phyloP scores from a whole-genome alignment of 352 stramenopile genomes.

The Thalassiosira hispida region DNA sequence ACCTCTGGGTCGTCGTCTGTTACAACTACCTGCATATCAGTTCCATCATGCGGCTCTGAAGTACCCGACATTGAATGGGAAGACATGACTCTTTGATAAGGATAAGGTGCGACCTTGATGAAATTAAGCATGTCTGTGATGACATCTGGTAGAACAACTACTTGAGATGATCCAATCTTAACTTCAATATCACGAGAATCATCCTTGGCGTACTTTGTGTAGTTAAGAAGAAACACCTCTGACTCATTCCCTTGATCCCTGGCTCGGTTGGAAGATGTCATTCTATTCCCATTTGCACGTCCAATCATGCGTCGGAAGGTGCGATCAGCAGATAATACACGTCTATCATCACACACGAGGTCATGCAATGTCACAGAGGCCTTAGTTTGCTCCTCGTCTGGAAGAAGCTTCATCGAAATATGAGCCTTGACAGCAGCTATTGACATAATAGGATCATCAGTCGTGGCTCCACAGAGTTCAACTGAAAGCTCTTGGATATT shows the following conservation, averaged over 20 bases:
- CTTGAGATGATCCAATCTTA: conserved; percentile 76
- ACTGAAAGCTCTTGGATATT: conserved; percentile 75
- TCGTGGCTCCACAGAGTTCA: conserved; percentile 57
- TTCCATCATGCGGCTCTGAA: conserved; percentile 15
- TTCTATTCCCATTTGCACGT: conserved; percentile 41
- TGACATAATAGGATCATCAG: conserved; percentile 70
- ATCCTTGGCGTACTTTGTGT: conserved; percentile 65
- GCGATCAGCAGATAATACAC: conserved; percentile 40
- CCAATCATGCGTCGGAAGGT: conserved; percentile 77
- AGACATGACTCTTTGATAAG: conserved; percentile 14
- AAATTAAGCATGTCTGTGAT: conserved; percentile 78
- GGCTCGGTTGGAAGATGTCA: background rate
- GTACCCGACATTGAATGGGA: conserved; percentile 3
- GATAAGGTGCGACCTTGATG: conserved; percentile 49
- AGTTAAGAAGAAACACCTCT: conserved; percentile 80
- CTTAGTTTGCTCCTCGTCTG: conserved; percentile 66
- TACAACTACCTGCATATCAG: conserved; percentile 45
- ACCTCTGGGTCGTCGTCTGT: conserved; percentile 44
- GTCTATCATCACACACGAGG: conserved; percentile 78
- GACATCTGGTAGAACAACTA: conserved; percentile 82
- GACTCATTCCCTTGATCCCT: conserved; percentile 24
- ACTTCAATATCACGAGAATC: conserved; percentile 63
- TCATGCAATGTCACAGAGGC: conserved; percentile 72
- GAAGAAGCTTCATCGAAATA: conserved; percentile 68
- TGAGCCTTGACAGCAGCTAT: conserved; percentile 73